These are phyloP conservation scores for maize (Zea mays) DNA, from an alignment of 176 grass and related monocot species.

Conservation along the genomic window DNA sequence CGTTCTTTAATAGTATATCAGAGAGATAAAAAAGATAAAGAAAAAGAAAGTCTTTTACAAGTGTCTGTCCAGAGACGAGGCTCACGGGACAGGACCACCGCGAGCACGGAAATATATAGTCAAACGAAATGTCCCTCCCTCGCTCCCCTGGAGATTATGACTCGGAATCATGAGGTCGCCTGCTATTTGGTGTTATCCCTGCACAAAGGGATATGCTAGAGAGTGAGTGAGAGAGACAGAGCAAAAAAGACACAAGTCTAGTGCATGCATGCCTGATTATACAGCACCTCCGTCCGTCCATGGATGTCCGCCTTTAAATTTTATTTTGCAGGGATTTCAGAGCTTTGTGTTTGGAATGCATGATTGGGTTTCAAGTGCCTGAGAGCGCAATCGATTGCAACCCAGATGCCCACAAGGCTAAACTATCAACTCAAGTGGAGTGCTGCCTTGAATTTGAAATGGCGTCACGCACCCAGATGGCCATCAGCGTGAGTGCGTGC, in stretches of 20 bases:
- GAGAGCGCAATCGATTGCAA: not conserved
- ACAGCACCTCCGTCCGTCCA: no score
- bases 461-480: no score
- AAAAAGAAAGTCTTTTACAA: no score
- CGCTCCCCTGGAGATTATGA: constrained; percentile 39
- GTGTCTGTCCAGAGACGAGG: not conserved
- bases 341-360: constrained; percentile 17
- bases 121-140: constrained; percentile 21
- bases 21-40: no score
- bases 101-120: not conserved
- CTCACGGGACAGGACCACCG: not conserved
- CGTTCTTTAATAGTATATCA: no score
- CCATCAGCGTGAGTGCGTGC: no score
- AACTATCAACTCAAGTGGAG: no score
- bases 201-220: not conserved
- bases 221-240: not conserved
- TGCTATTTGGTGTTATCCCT: constrained; percentile 33
- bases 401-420: not conserved
- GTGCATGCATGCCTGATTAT: constrained; percentile 19
- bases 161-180: constrained; percentile 39
- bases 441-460: no score
- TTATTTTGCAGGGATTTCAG: constrained; percentile 29
- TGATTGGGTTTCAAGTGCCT: constrained; percentile 37
- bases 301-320: no score
- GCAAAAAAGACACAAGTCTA: constrained; percentile 6